Percentiles rank a stretch among this genome's conserved stretches.
Evolutionary conservation across 2,329 filamentous ascomycete species (phyloP).

Genomic region (Pseudopyricularia javanii): DNA sequence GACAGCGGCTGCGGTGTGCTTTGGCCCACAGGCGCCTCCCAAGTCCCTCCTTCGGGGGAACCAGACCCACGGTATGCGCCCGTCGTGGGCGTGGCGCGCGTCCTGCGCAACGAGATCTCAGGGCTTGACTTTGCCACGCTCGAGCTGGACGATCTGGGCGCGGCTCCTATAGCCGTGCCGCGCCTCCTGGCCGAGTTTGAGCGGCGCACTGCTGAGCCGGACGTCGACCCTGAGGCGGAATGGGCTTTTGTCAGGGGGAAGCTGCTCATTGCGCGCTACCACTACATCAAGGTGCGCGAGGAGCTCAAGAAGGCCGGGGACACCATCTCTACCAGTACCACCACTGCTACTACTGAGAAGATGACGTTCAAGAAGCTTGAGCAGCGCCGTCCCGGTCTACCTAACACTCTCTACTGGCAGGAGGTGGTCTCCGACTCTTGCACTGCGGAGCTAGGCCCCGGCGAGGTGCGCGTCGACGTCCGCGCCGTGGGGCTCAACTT

Average conservation of each 20-base stretch:
- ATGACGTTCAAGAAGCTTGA: not conserved
- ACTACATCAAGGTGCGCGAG: not conserved
- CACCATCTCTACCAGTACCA: not conserved
- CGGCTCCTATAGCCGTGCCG: not conserved
- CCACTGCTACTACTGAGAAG: not conserved
- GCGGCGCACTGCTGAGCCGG: not conserved
- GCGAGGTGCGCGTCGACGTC: conserved; percentile 21
- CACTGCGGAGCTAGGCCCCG: not conserved
- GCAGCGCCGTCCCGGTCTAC: not conserved
- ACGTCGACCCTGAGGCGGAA: not conserved
- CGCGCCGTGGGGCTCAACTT: conserved; percentile 22
- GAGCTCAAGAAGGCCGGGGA: not conserved
- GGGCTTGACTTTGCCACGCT: not conserved
- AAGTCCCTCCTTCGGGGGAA: not conserved
- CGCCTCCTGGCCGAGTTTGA: not conserved
- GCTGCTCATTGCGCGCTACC: not conserved
- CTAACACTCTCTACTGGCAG: not conserved
- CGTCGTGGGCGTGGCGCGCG: not conserved
- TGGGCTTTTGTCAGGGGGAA: not conserved
- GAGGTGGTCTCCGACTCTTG: not conserved
- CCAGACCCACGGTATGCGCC: not conserved
- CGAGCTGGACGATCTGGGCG: not conserved
- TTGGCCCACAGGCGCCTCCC: not conserved
- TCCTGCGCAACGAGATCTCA: not conserved
- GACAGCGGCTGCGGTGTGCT: not conserved